Conservation (phyloP, 805 yeast genomes). For the Saturnispora ahearnii region DNA sequence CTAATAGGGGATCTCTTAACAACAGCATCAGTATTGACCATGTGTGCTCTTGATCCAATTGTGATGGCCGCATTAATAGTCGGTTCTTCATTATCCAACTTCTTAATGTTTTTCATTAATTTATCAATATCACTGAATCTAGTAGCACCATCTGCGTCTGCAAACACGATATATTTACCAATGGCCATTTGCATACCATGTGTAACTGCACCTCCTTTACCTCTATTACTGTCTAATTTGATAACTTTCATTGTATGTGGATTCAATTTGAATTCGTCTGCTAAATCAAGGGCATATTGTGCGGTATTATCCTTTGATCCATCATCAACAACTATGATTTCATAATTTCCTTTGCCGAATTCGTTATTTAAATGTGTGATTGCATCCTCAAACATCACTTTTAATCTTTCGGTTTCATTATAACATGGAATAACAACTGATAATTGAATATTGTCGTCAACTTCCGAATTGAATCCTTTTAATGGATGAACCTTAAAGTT, state of each 20-base stretch:
- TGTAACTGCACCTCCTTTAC: slow-evolving; percentile 94
- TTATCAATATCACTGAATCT: slow-evolving; percentile 58
- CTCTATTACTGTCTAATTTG: slow-evolving; percentile 67
- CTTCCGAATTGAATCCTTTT: slow-evolving; percentile 29
- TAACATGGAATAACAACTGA: slow-evolving; percentile 90
- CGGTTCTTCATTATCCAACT: slow-evolving; percentile 17
- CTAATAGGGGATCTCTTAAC: slow-evolving; percentile 86
- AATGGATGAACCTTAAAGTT: slow-evolving; percentile 21
- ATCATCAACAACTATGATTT: slow-evolving; percentile 83
- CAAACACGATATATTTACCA: slow-evolving; percentile 73
- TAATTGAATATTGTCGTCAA: slow-evolving; percentile 24
- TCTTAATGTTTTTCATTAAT: slow-evolving; percentile 37
- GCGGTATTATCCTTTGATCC: slow-evolving; percentile 81
- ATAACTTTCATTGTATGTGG: slow-evolving; percentile 64
- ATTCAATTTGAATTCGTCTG: slow-evolving; percentile 35
- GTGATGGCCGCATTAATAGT: slow-evolving; percentile 48
- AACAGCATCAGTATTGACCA: slow-evolving; percentile 93
- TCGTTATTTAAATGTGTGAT: slow-evolving; percentile 39
- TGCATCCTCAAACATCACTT: slow-evolving; percentile 63
- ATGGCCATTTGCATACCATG: slow-evolving; percentile 76
- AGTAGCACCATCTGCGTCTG: slow-evolving; percentile 98
- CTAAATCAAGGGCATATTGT: slow-evolving; percentile 58
- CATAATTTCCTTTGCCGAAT: slow-evolving; percentile 38
- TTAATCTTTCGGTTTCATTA: slow-evolving; percentile 72
- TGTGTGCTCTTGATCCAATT: slow-evolving; percentile 91